phyloP scores from a whole-genome alignment of 208 protist species.

The Leishmania mexicana region DNA sequence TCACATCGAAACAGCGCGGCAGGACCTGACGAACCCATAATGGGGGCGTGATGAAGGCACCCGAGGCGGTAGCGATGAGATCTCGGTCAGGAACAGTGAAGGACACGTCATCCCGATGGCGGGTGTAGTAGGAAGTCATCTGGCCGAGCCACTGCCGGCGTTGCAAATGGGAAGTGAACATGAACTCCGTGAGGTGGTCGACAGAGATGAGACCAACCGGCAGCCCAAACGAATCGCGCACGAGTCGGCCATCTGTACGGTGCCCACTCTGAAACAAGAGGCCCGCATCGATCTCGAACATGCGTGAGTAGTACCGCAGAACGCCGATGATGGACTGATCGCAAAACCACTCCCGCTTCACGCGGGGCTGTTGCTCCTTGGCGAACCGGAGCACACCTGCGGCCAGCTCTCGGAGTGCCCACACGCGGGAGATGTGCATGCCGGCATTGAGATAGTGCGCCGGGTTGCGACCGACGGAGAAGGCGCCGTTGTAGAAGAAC shows the following conservation, averaged over 20 bases:
- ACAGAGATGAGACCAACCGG: conserved; percentile 19
- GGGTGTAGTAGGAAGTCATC: background rate
- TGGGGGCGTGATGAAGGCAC: background rate
- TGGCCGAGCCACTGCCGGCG: background rate
- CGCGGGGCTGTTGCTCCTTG: background rate
- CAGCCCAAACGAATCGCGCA: conserved; percentile 13
- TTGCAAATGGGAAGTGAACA: conserved; percentile 11
- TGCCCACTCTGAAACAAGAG: conserved; percentile 13
- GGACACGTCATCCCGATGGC: background rate
- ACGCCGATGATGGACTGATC: conserved; percentile 31
- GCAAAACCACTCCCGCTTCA: conserved; percentile 21
- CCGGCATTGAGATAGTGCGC: conserved; percentile 30
- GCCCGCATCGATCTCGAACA: conserved; percentile 25
- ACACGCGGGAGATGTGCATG: conserved; percentile 29
- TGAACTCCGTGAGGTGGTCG: conserved; percentile 25
- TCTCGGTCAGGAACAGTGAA: background rate
- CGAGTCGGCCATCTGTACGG: background rate
- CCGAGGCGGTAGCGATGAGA: background rate
- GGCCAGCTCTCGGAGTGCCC: conserved; percentile 21
- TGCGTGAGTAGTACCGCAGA: conserved; percentile 18
- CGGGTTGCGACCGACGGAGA: conserved; percentile 9
- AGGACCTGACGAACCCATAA: background rate
- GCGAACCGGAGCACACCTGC: background rate
- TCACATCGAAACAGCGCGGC: background rate
- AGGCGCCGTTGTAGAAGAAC: conserved; percentile 16